Percentiles rank a stretch among this genome's conserved stretches.
Evolutionary conservation across 495 filamentous ascomycete genomes (phyloP).

Genomic region (Tuber melanosporum): DNA sequence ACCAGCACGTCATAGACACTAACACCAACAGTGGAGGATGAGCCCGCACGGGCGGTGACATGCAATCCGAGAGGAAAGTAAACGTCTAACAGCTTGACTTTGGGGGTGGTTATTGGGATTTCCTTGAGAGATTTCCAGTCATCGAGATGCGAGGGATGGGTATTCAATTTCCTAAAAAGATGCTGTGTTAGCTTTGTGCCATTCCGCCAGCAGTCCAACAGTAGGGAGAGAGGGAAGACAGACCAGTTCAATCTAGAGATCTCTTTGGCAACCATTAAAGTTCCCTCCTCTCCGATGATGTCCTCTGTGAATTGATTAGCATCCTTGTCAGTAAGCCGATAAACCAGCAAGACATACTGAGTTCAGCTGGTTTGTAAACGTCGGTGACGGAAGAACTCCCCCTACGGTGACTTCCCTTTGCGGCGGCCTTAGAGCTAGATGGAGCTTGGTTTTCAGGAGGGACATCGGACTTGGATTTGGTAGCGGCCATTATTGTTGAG

Average conservation of each 20-base stretch:
- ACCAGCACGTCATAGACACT: constrained; percentile 40
- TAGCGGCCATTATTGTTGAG: constrained; percentile 26
- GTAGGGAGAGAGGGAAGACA: background rate
- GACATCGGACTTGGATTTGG: constrained; percentile 22
- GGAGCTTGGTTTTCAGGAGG: constrained; percentile 21
- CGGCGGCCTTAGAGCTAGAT: constrained; percentile 20
- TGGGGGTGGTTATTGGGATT: constrained; percentile 33
- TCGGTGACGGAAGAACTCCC: constrained; percentile 37
- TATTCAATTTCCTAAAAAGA: constrained; percentile 39
- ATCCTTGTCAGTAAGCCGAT: background rate
- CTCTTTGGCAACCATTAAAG: constrained; percentile 35
- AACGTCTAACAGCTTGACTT: constrained; percentile 39
- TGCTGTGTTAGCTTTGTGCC: background rate
- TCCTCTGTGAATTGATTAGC: constrained; percentile 27
- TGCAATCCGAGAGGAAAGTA: constrained; percentile 39
- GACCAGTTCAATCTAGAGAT: constrained; percentile 40
- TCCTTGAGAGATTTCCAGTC: constrained; percentile 37
- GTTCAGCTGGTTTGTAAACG: constrained; percentile 38
- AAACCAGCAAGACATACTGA: constrained; percentile 29
- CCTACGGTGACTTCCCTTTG: constrained; percentile 34
- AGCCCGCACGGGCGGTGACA: constrained; percentile 36
- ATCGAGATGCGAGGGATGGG: constrained; percentile 35
- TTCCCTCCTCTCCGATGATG: constrained; percentile 33
- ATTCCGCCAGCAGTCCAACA: background rate
- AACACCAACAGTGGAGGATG: constrained; percentile 36